Evolutionary conservation across 768 basidiomycete genomes (phyloP), one percentile per base, ranked within the genome.

Genomic region (Lentinula sp.): DNA sequence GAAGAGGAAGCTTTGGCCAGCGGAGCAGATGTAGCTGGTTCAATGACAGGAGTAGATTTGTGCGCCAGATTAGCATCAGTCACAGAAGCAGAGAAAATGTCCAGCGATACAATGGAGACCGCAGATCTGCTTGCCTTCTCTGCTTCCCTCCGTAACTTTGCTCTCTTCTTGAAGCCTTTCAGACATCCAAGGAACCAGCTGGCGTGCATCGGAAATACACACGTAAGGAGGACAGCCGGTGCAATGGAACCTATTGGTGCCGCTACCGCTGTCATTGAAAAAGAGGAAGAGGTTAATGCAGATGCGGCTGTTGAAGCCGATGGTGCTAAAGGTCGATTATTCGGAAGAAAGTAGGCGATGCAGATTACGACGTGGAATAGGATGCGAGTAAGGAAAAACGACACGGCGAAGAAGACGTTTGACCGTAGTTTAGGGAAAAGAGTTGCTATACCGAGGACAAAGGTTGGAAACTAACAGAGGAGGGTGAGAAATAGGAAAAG

Each of bases 361-460:
- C 73, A 65, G 45, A 83, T 67, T 32, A 70, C 43, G 32, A 77
- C 13, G 64, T 86, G 82, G 52, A 84, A 70, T 5, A 67, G 42
- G 45, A 86, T 83, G 28, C 84, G 76, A 23, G 81, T 80, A 46
- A 69, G n/a, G 67, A 85, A 83, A 69, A 84, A 85, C 5, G 73
- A 64, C 1, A 74, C 8, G 0, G 80, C 78, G 68, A 85, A 85
- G 40, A 82, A 59, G 57, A 70, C n/a, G 66, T 84, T 78, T 50
- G 79, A 80, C 52, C 83, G 77, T 7, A 80, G 46, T 10, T 62
- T 62, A 7, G 83, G 79, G 63, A 71, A 67, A 32, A 85, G 72
- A 51, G 76, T 78, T 21, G 75, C 74, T 9, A 81, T 43, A 15
- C 78, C 81, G 9, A 85, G 75, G 39, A 84, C 64, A 63, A 84